Evolutionary conservation across 2,329 filamentous ascomycete species (phyloP), one percentile per base, ranked within the genome.

Genomic region (Shiraia sp.): DNA sequence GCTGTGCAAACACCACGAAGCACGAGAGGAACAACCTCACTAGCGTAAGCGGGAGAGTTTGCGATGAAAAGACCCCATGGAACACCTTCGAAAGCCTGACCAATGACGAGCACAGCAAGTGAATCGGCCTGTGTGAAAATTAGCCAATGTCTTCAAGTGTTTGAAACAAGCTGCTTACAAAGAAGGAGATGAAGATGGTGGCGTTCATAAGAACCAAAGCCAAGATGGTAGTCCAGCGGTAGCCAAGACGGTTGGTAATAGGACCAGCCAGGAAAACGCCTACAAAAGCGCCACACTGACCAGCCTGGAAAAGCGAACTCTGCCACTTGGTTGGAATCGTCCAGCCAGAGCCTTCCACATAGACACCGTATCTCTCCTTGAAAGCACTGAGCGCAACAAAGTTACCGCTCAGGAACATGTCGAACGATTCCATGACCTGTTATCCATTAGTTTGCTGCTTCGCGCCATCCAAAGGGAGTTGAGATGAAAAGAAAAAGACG

Each of bases 21-120:
- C 51, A 68, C 69, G 35, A 84, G 73, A 3, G 81, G 81, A 3
- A 83, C 79, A 39, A 85, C 80, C 63, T 85, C 81, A 53, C 67
- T 68, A 55, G 76, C 80, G 66, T 83, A 85, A 6, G 81, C 80
- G 1, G 81, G 81, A 3, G 80, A 76, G 57, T 82, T 83, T 55
- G 80, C 79, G 52, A 82, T 81, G 59, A 84, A 85, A 57, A 84
- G 76, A 12, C 81, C 81, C 81, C 80, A 83, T 1, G 81, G 81
- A 2, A 85, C 55, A 50, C 81, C 81, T 60, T 83, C 80, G 25
- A 84, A 72, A 26, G 80, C 67, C 68, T 84, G 80, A 26, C 76
- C 71, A 9, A 73, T 73, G 51, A 81, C 75, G 14, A 75, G 66
- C 8, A 77, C 61, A 3, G 66, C 47, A 13, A 76, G 68, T 0